Base-by-base conservation (phyloP, 2,329 filamentous ascomycete genomes). In the Cadophora gregata region DNA sequence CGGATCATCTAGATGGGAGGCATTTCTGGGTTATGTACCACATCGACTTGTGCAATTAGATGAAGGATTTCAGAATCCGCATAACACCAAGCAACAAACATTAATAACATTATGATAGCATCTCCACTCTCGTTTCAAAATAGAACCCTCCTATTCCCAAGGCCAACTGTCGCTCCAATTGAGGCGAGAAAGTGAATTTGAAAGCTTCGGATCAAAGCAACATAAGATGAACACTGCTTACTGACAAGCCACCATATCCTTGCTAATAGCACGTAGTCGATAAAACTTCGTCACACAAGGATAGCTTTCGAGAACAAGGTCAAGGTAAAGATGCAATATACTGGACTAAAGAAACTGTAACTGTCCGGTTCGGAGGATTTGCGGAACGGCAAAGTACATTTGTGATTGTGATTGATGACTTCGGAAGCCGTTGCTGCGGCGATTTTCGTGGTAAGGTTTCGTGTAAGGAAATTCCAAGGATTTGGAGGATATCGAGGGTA, bases 401-500 rank as follows among this genome's bases (percentile, higher is more conserved):
- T 58, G 53, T 58, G 53, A 53, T 27, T 51, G 38, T 6, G n/a
- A 27, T 4, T 19, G 50, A 58, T 58, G 53, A 38, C 8, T 58
- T 58, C 53, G 53, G 31, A 58, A 58, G 53, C 29, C 21, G 31
- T 58, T 29, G 53, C 53, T 58, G 53, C 21, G n/a, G 53, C 38
- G 29, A 9, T 24, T 24, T 25, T 58, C 53, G 31, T 21, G 14
- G 42, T 47, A 47, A 47, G 8, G 31, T 31, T 24, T 58, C 38
- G 53, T 58, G 53, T n/a, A 8, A 38, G 29, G 53, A 14, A 14
- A 16, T 19, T 53, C 8, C 25, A 8, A n/a, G 50, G 25, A 53
- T 53, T 12, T 53, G 25, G 50, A 31, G 42, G 8, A 42, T 42
- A 10, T 5, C 10, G 31, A 33, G 5, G 31, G 31, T 5, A 33